A percentile compares a stretch with the other conserved stretches of the same genome.
Evolutionary conservation across 371 early-diverging fungal species (phyloP).

Genomic region (Phascolomyces articulosus): DNA sequence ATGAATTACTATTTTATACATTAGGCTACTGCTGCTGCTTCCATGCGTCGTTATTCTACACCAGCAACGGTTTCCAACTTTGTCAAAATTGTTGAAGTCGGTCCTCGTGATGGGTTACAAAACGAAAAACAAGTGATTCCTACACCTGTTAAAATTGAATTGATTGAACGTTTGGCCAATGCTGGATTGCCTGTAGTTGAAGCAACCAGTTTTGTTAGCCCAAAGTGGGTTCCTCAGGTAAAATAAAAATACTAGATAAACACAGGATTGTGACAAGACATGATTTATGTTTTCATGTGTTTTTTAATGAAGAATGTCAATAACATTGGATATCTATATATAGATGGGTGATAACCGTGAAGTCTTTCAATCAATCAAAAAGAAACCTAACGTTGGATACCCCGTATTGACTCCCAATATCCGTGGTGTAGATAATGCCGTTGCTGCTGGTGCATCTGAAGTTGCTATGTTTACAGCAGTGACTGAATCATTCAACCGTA

Average conservation of each 20-base stretch:
- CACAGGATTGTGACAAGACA: too few relatives aligned
- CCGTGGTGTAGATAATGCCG: slow-evolving; percentile 84
- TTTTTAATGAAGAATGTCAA: too few relatives aligned
- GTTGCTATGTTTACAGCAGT: slow-evolving; percentile 95
- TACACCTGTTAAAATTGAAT: slow-evolving; percentile 77
- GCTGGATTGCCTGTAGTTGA: slow-evolving; percentile 91
- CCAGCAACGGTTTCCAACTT: slow-evolving; percentile 20
- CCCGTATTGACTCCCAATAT: slow-evolving; percentile 94
- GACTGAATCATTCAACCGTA: slow-evolving; percentile 84
- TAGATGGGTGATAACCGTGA: slow-evolving; percentile 87
- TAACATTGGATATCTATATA: too few relatives aligned
- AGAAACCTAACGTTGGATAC: slow-evolving; percentile 71
- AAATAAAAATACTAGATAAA: not conserved
- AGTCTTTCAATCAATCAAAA: slow-evolving; percentile 73
- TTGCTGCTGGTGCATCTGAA: slow-evolving; percentile 80
- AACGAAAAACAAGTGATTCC: slow-evolving; percentile 91
- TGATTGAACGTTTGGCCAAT: slow-evolving; percentile 83
- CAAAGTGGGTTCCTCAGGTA: slow-evolving; percentile 98
- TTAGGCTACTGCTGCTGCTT: not conserved
- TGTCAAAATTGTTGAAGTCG: slow-evolving; percentile 91
- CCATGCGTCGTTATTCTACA: slow-evolving; percentile 13
- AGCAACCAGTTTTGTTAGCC: slow-evolving; percentile 95
- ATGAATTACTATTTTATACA: not conserved
- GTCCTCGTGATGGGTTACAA: slow-evolving; percentile 97
- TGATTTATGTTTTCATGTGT: too few relatives aligned